phyloP scores from a whole-genome alignment of 2,329 filamentous ascomycete genomes.

The Trichophyton schoenleinii region DNA sequence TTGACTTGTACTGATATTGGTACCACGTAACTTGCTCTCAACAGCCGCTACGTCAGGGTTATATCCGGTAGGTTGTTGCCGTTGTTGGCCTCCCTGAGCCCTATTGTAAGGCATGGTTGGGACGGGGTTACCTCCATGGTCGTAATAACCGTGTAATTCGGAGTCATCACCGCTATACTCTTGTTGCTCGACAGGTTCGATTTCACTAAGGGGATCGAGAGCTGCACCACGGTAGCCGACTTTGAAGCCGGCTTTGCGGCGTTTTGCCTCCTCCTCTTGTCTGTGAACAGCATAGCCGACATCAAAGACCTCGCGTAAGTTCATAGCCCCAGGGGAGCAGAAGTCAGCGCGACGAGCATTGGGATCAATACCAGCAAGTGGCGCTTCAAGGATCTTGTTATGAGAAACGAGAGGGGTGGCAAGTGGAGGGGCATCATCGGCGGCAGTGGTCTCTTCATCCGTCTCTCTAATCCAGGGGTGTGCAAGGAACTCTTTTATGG shows the following conservation, averaged over 20 bases:
- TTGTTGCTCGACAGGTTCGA: conserved; percentile 40
- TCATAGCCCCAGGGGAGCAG: conserved; percentile 86
- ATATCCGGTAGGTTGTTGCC: conserved; percentile 50
- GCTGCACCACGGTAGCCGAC: conserved; percentile 54
- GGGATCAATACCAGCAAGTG: conserved; percentile 36
- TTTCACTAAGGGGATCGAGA: conserved; percentile 53
- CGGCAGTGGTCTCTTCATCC: conserved; percentile 54
- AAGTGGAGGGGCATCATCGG: conserved; percentile 57
- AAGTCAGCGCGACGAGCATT: conserved; percentile 62
- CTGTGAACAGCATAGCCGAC: conserved; percentile 96
- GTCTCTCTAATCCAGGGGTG: conserved; percentile 83
- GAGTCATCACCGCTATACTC: conserved; percentile 52
- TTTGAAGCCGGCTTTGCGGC: conserved; percentile 62
- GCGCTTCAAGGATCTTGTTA: conserved; percentile 45
- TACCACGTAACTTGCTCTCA: conserved; percentile 76
- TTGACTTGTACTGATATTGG: conserved; percentile 50
- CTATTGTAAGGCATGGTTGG: conserved; percentile 32
- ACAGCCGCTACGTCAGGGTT: conserved; percentile 56
- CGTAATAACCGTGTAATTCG: conserved; percentile 28
- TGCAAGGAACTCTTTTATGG: conserved; percentile 81
- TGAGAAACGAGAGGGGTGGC: conserved; percentile 51
- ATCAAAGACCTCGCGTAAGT: conserved; percentile 92
- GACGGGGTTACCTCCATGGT: conserved; percentile 25
- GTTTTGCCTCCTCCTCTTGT: conserved; percentile 90
- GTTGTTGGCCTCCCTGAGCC: background rate